Evolutionary conservation across 805 yeast species (phyloP), one percentile per base, ranked within the genome.

Genomic region (Kodamaea fukazawae): DNA sequence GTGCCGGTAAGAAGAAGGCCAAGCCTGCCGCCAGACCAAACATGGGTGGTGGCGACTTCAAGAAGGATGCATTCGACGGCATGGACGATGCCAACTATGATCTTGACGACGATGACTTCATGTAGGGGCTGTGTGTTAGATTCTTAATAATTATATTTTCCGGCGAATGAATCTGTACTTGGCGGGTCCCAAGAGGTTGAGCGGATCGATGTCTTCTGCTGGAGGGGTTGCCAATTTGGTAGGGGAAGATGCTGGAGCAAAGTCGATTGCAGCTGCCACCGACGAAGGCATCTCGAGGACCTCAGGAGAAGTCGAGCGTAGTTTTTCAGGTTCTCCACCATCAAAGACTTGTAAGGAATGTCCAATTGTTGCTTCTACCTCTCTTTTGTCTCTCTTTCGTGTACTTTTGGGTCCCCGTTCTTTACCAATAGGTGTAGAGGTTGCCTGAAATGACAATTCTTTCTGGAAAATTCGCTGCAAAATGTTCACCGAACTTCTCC

Each of bases 1-100:
- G 96, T 60, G 93, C 95, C 28, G 95, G 96, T 65, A 89, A 90
- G 77, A 84, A 85, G 79, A 91, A 90, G 79, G 96, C 88, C 43
- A 84, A 85, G 65, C 83, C 86, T 42, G 65, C 79, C 41, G 83
- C 87, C 32, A 83, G 82, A 60, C 71, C 85, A 38, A 78, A 68
- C 46, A 66, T 65, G 35, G 62, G 78, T 35, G 59, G 66, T 4
- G 57, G 57, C 7, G 38, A 29, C 29, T 74, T 74, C 65, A 85
- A 82, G 73, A 83, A 83, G 63, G 88, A 82, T 54, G 70, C 68
- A 37, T 71, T 73, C 29, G 79, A 78, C 49, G 86, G 75, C 45
- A 65, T 76, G 59, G 72, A 67, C 48, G 57, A 46, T 23, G 71
- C 70, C 52, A 75, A 62, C 50, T 79, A 72, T 51, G 87, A 82